phyloP scores from a whole-genome alignment of 768 basidiomycete species.

The Xerocomellus dryophilus region DNA sequence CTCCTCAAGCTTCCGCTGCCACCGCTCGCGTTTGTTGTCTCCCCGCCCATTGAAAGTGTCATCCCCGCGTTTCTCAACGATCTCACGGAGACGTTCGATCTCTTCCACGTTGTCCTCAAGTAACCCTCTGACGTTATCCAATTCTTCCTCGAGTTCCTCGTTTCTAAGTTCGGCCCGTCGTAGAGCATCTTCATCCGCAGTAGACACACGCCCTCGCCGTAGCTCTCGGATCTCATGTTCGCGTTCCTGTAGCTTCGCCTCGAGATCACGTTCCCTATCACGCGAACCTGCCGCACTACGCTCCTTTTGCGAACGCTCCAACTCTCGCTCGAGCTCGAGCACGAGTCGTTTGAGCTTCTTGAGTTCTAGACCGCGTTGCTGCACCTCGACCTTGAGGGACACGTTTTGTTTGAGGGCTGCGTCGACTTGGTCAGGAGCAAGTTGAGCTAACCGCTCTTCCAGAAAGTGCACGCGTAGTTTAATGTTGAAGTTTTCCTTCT shows the following conservation, averaged over 20 bases:
- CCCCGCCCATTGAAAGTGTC: conserved; percentile 40
- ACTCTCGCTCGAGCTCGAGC: conserved; percentile 76
- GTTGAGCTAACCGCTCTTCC: conserved; percentile 85
- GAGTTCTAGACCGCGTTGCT: conserved; percentile 84
- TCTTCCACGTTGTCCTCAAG: conserved; percentile 84
- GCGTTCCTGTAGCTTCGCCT: conserved; percentile 70
- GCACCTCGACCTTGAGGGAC: conserved; percentile 88
- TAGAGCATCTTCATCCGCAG: conserved; percentile 49
- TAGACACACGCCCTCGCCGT: conserved; percentile 43
- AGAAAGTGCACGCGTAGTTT: conserved; percentile 95
- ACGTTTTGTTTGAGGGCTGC: conserved; percentile 90
- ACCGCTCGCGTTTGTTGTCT: conserved; percentile 39
- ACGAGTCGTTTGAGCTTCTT: conserved; percentile 91
- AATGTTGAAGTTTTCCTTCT: conserved; percentile 96
- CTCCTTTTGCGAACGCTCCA: conserved; percentile 66
- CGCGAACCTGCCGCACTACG: conserved; percentile 37
- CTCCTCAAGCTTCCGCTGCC: conserved; percentile 51
- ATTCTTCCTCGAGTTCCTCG: conserved; percentile 66
- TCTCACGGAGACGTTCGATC: conserved; percentile 66
- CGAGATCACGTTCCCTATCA: conserved; percentile 68
- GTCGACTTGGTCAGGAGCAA: conserved; percentile 90
- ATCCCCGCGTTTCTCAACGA: conserved; percentile 56
- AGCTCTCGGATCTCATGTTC: conserved; percentile 69
- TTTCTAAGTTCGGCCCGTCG: conserved; percentile 59
- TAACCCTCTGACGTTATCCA: conserved; percentile 65